A percentile compares a stretch with the other conserved stretches of the same genome.
Evolutionary conservation across 179 eudicot species (phyloP).

Genomic region (Heliamphora pulchella): DNA sequence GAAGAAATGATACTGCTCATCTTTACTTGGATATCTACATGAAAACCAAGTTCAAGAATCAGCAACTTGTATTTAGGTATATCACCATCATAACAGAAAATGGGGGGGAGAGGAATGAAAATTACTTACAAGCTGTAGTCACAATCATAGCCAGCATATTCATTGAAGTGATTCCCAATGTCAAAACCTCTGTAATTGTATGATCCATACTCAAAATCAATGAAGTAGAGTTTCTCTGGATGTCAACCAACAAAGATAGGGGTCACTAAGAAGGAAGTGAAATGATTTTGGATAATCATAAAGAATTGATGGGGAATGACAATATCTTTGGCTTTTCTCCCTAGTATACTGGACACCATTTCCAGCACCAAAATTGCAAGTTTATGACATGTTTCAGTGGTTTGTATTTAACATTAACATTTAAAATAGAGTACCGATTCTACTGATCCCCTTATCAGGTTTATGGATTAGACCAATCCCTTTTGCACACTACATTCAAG

Average conservation of each 20-base stretch:
- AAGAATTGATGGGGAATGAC: not conserved
- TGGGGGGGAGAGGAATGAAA: not conserved
- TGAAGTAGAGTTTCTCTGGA: slow-evolving; percentile 83
- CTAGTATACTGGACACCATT: not conserved
- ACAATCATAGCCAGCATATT: slow-evolving; percentile 96
- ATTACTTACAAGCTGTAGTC: slow-evolving; percentile 79
- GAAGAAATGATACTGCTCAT: slow-evolving; percentile 83
- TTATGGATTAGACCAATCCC: too few species aligned
- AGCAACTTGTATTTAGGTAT: slow-evolving; percentile 7
- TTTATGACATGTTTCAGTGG: too few species aligned
- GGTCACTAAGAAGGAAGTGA: slow-evolving; percentile 9
- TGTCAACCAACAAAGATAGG: slow-evolving; percentile 9
- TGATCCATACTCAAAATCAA: slow-evolving; percentile 96
- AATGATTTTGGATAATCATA: not conserved
- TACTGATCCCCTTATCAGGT: too few species aligned
- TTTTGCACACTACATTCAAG: too few species aligned
- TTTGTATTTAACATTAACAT: too few species aligned
- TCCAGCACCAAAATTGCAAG: not conserved
- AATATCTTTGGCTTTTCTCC: not conserved
- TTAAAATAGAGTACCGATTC: too few species aligned
- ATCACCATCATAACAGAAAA: slow-evolving; percentile 1
- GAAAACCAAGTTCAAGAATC: slow-evolving; percentile 20
- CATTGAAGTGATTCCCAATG: slow-evolving; percentile 96
- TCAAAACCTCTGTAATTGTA: slow-evolving; percentile 95
- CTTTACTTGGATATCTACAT: slow-evolving; percentile 81